Conservation (phyloP, 352 stramenopile genomes). For the Phytophthora aleatoria region DNA sequence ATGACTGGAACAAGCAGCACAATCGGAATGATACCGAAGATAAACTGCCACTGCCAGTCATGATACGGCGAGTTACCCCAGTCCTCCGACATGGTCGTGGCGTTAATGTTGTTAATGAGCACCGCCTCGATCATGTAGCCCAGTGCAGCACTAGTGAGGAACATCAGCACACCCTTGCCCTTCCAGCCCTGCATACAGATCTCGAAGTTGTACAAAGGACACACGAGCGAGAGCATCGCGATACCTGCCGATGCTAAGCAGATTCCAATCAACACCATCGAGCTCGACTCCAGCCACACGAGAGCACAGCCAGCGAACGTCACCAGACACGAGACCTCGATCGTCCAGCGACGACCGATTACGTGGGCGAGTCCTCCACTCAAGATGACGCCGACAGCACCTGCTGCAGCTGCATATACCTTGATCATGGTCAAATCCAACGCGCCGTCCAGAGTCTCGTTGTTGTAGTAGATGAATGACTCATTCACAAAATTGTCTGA, state of each 20-base stretch:
- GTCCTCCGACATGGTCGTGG: slow-evolving; percentile 57
- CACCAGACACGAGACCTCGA: slow-evolving; percentile 61
- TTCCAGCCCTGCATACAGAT: slow-evolving; percentile 89
- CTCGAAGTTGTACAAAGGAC: slow-evolving; percentile 88
- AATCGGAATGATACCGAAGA: slow-evolving; percentile 74
- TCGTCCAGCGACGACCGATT: slow-evolving; percentile 68
- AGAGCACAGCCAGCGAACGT: slow-evolving; percentile 68
- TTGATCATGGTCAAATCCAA: slow-evolving; percentile 77
- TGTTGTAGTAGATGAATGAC: slow-evolving; percentile 86
- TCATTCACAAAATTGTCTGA: slow-evolving; percentile 84
- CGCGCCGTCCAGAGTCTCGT: slow-evolving; percentile 42
- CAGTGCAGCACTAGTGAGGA: slow-evolving; percentile 69
- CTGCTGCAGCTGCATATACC: slow-evolving; percentile 65
- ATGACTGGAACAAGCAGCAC: slow-evolving; percentile 60
- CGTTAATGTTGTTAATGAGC: slow-evolving; percentile 75
- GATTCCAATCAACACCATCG: slow-evolving; percentile 71
- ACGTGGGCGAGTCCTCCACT: slow-evolving; percentile 56
- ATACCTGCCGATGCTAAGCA: slow-evolving; percentile 71
- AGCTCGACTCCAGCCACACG: slow-evolving; percentile 70
- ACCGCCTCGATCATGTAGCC: slow-evolving; percentile 82
- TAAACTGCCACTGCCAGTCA: slow-evolving; percentile 83
- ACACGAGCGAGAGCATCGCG: slow-evolving; percentile 78
- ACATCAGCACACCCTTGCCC: slow-evolving; percentile 87
- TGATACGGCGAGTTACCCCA: slow-evolving; percentile 76
- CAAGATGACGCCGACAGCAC: slow-evolving; percentile 55